Base-by-base conservation (phyloP, 371 early-diverging fungal species). In the Rhizopus delemar region DNA sequence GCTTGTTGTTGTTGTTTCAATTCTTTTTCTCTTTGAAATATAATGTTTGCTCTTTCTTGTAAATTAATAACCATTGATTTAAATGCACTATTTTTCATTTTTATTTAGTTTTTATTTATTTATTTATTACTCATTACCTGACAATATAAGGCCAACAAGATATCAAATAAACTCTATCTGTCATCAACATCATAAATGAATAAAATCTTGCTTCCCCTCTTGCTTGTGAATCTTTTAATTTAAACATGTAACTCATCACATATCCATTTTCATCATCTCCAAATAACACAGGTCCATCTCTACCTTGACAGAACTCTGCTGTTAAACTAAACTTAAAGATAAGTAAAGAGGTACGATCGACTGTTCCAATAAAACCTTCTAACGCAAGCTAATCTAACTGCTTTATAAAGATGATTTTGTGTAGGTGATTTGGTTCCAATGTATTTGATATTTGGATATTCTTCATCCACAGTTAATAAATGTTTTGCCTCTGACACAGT, bases 231-330 rank as follows among this genome's bases (percentile, higher is more conserved):
- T 89, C 90, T 15, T 78, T 73, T 48, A 89, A 65, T 54, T 84
- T 87, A 70, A 89, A 89, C 81, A 88, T 84, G 61, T 89, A 89
- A 46, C 83, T 82, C 71, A 89, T 80, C 36, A 85, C 85, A 73
- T 87, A 86, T 33, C 88, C 90, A 57, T 86, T 85, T 53, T 80
- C 76, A 55, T 87, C 87, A 62, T 89, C 88, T 28, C 90, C 90
- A 83, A 88, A 88, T 55, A 89, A 67, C 5, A 88, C 84, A 5
- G 90, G 83, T 3, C 90, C 90, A 63, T 89, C 90, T 51, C 84
- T 69, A 8, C 88, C 87, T 51, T 86, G 86, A 58, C 85, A 86
- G 38, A 85, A 86, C 53, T 89, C 90, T 32, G 80, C 78, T 43
- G 86, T 88, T 41, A 89, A 68, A 50, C 88, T 89, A 60, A 31